These are phyloP conservation scores for Fomes fomentarius DNA, from an alignment of 1,284 basidiomycete species.

Conservation along the genomic window DNA sequence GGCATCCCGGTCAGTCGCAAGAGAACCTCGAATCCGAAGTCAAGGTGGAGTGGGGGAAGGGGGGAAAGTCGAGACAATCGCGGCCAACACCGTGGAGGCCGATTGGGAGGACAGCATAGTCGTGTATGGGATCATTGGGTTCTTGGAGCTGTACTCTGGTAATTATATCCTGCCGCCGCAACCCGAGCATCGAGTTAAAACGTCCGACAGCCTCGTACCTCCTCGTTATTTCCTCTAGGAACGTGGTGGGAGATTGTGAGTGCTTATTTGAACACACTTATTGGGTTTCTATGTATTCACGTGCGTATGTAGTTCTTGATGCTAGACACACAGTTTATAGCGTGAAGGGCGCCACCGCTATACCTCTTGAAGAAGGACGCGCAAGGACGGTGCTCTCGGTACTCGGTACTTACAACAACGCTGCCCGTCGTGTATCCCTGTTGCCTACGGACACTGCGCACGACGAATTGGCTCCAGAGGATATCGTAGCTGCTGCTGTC, in stretches of 20 bases:
- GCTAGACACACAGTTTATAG: slow-evolving; percentile 59
- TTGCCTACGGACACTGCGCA: slow-evolving; percentile 29
- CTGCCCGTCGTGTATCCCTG: slow-evolving; percentile 49
- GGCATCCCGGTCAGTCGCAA: slow-evolving; percentile 38
- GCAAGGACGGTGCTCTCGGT: slow-evolving; percentile 55
- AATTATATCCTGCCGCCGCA: slow-evolving; percentile 27
- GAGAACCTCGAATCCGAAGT: slow-evolving; percentile 47
- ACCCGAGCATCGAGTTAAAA: slow-evolving; percentile 5
- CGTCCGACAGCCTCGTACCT: slow-evolving; percentile 64
- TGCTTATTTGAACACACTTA: slow-evolving; percentile 18
- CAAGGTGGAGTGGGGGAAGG: slow-evolving; percentile 65
- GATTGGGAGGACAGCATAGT: slow-evolving; percentile 61
- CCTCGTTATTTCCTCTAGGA: slow-evolving; percentile 64
- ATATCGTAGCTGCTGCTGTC: slow-evolving; percentile 17
- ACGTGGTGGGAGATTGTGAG: slow-evolving; percentile 66
- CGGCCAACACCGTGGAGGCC: slow-evolving; percentile 35
- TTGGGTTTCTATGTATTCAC: neutral
- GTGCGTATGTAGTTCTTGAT: slow-evolving; percentile 56
- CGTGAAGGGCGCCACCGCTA: slow-evolving; percentile 66
- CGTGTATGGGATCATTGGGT: slow-evolving; percentile 74
- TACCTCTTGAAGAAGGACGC: slow-evolving; percentile 65
- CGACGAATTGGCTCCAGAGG: slow-evolving; percentile 9
- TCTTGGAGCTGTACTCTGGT: slow-evolving; percentile 73
- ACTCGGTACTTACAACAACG: slow-evolving; percentile 51
- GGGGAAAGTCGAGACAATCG: slow-evolving; percentile 57